Evolutionary conservation across 305 asterid species (phyloP), one percentile per base, ranked within the genome.

Genomic region (Fraxinus nigra): DNA sequence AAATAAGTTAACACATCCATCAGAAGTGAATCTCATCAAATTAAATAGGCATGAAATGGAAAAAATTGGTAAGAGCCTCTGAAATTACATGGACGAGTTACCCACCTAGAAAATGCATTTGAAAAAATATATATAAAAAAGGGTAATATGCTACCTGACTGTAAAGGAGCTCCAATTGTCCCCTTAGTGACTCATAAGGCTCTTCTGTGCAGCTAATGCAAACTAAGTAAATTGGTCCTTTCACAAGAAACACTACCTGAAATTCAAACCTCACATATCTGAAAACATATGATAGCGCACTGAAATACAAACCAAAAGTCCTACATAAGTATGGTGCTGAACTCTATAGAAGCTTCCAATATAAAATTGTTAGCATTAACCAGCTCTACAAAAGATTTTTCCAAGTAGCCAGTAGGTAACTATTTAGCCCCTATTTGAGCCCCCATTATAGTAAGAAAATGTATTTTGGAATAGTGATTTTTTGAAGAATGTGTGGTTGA

Each of bases 181-280:
- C 97, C 90, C 85, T 97, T 79, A 95, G 90, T 76, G 98, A 89
- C 88, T 97, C 97, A 85, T 91, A 95, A 84, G 97, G 91, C 89
- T 97, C 99, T 79, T 95, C 97, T 10, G 99, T 94, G 88, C 97
- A 91, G 90, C 98, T 97, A 87, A 95, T 97, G 94, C 99, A 95
- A 82, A 93, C 99, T 83, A 97, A 90, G 89, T 95, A 97, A 82
- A 97, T 92, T 70, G 99, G 99, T 84, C 99, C 99, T 88, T 97
- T 95, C 79, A 97, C 98, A 82, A 95, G 97, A 90, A 97, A 95
- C 85, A 93, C 90, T 82, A 95, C 93, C 98, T 97, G 95, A 85
- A 85, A 86, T 72, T 59, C 79, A 77, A 76, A 72, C n/a, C 43
- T 72, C 33, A 33, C 69, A 59, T 81, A 38, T 28, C 37, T 51